Percentiles rank a stretch among this genome's conserved stretches.
These are phyloP conservation scores for Quercus tomentella DNA, from an alignment of 331 rosid species.

Conservation along the genomic window DNA sequence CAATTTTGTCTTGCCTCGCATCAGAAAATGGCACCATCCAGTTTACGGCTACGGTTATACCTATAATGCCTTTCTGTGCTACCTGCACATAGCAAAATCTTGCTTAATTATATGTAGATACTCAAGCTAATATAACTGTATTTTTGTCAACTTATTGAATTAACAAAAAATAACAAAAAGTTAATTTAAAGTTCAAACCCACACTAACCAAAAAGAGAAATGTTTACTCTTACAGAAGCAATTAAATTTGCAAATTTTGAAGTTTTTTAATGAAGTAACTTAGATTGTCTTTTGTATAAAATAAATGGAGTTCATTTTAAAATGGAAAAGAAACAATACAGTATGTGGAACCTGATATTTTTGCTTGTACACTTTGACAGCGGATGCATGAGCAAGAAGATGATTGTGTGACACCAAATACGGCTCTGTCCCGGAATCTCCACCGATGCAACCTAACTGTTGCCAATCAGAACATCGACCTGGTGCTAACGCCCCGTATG, in stretches of 20 bases:
- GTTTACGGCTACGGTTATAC: constrained; percentile 10
- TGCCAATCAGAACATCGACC: not conserved
- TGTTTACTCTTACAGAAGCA: too few relatives aligned
- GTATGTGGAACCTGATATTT: not conserved
- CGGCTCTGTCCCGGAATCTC: not conserved
- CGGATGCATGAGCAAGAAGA: not conserved
- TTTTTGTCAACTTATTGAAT: not conserved
- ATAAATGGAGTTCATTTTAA: too few relatives aligned
- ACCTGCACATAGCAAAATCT: not conserved
- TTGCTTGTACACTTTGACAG: not conserved
- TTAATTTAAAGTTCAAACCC: too few relatives aligned
- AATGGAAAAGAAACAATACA: too few relatives aligned
- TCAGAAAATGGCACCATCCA: constrained; percentile 27
- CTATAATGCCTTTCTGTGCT: constrained; percentile 22
- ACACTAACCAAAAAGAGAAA: too few relatives aligned
- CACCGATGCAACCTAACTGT: not conserved
- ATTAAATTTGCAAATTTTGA: not conserved
- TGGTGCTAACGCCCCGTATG: not conserved
- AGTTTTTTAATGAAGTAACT: not conserved
- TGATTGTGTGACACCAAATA: not conserved
- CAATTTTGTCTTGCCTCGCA: constrained; percentile 3
- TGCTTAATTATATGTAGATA: not conserved
- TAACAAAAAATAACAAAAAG: too few relatives aligned
- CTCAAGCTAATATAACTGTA: not conserved
- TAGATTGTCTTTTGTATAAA: too few relatives aligned